These are phyloP conservation scores for Aureobasidium sp. DNA, from an alignment of 2,329 filamentous ascomycete species.

Conservation along the genomic window DNA sequence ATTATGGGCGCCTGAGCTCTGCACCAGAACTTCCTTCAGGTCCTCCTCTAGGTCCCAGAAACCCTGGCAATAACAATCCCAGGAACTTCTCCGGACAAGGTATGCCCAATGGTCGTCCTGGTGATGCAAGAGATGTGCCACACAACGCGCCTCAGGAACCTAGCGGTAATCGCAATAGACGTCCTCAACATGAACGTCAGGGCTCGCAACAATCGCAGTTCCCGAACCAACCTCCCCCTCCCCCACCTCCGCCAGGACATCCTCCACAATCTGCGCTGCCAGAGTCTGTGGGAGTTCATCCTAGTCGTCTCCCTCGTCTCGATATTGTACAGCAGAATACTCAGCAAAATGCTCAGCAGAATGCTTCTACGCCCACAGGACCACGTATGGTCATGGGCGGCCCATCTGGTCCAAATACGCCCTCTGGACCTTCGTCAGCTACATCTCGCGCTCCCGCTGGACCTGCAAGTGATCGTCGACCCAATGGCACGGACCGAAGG, in stretches of 20 bases:
- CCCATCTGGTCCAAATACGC: constrained; percentile 18
- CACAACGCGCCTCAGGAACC: constrained; percentile 20
- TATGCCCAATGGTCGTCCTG: constrained; percentile 11
- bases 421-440: constrained; percentile 20
- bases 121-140: background rate
- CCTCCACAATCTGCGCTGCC: constrained; percentile 16
- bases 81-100: constrained; percentile 30
- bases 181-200: constrained; percentile 17
- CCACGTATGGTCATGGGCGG: constrained; percentile 23
- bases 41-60: constrained; percentile 47
- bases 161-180: constrained; percentile 12
- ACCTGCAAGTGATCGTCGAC: constrained; percentile 14
- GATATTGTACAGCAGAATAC: background rate
- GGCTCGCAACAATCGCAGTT: constrained; percentile 13
- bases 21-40: constrained; percentile 46
- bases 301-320: constrained; percentile 16
- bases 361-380: constrained; percentile 20
- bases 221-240: constrained; percentile 16
- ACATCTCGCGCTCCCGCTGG: constrained; percentile 16
- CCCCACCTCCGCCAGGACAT: constrained; percentile 15
- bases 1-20: constrained; percentile 41
- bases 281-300: constrained; percentile 18
- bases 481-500: constrained; percentile 18
- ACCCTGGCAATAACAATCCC: constrained; percentile 29
- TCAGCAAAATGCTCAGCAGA: background rate